These are phyloP conservation scores for Elsinoe arachidis DNA, from an alignment of 2,329 filamentous ascomycete genomes.

Conservation along the genomic window DNA sequence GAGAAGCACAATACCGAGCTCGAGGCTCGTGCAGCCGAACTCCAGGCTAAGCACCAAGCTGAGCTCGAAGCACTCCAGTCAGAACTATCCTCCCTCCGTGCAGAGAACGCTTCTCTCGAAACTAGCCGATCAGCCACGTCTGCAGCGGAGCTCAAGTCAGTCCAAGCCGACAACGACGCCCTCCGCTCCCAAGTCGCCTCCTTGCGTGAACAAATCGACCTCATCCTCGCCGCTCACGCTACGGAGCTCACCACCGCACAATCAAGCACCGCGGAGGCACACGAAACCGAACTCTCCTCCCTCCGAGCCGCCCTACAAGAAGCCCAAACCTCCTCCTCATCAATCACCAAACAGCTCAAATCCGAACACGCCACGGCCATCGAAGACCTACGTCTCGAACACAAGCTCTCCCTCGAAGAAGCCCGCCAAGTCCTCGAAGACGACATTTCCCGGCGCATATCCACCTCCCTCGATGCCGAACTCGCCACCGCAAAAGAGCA, in stretches of 20 bases:
- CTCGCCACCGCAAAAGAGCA: background rate
- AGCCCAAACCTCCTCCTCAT: background rate
- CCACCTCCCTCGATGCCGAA: background rate
- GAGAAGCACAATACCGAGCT: background rate
- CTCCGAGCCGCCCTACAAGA: background rate
- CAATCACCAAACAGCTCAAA: background rate
- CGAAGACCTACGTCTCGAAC: constrained; percentile 1
- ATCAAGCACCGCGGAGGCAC: background rate
- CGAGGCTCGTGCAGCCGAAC: background rate
- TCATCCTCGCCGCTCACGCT: constrained; percentile 10
- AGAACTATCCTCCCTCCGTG: background rate
- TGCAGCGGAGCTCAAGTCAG: background rate
- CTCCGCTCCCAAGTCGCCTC: constrained; percentile 9
- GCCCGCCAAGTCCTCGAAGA: constrained; percentile 1
- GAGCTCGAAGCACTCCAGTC: background rate
- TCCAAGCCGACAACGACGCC: constrained; percentile 9
- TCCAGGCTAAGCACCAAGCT: background rate
- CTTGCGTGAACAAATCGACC: constrained; percentile 9
- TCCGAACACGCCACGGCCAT: background rate
- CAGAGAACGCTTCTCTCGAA: background rate
- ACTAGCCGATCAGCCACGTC: background rate
- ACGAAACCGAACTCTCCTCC: background rate
- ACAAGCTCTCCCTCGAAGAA: background rate
- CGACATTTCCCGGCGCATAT: background rate
- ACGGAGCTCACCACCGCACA: background rate